Conservation (phyloP, 345 rosid species). For the Acer negundo region DNA sequence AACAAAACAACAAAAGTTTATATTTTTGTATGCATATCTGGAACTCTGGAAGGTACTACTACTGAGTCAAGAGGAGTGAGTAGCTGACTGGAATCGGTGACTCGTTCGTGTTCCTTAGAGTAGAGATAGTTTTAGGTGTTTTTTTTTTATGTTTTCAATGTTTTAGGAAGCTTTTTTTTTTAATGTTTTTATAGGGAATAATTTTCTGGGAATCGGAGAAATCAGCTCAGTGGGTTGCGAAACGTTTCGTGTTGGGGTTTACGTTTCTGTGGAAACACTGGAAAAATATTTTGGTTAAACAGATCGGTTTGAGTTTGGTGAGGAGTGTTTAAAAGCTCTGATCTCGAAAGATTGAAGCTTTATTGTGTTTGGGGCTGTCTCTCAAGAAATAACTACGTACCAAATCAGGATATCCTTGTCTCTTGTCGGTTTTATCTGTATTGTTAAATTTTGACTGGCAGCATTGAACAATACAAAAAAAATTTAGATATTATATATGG, state of each 20-base stretch:
- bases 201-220: conserved; percentile 4
- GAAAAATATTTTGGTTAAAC: conserved; percentile 23
- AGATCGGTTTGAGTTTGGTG: conserved; percentile 46
- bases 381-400: conserved; percentile 39
- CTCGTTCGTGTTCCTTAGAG: too few relatives aligned
- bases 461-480: conserved; percentile 13
- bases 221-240: conserved; percentile 5
- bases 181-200: neutral
- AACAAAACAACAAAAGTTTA: neutral
- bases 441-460: conserved; percentile 29
- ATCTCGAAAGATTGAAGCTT: conserved; percentile 59
- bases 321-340: conserved; percentile 45
- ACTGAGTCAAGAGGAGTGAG: conserved; percentile 19
- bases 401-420: conserved; percentile 43
- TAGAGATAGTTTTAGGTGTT: neutral
- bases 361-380: conserved; percentile 66
- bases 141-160: conserved; percentile 8
- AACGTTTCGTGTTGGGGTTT: conserved; percentile 13
- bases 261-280: neutral
- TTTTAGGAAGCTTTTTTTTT: neutral
- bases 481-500: conserved; percentile 7
- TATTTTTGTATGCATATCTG: neutral
- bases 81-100: conserved; percentile 33
- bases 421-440: conserved; percentile 38
- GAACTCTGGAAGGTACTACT: neutral